Evolutionary conservation across 1,284 basidiomycete species (phyloP), one percentile per base, ranked within the genome.

Genomic region (Puccinia coronata): DNA sequence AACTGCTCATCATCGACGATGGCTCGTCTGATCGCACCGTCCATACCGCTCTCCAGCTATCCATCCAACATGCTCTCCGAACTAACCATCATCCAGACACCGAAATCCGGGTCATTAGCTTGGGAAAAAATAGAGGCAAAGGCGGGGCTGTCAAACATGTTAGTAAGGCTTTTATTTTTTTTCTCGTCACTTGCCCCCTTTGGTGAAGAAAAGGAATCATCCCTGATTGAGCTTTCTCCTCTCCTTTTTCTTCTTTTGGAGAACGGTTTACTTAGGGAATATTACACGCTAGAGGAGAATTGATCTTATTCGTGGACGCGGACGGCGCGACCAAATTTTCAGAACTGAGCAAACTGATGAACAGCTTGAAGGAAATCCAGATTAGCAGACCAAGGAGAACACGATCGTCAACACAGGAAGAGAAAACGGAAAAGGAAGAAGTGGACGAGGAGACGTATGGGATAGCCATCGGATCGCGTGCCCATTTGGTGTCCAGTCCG

Each of bases 231-330:
- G 34, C 25, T 28, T 69, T 14, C 53, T 25, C 18, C 49, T 39
- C 31, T 67, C 55, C 20, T 39, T 59, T 65, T 28, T 39, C 18
- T 11, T 34, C 49, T 49, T 2, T 77, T 69, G 18, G 23, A 12
- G 11, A 6, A 28, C 25, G 49, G 9, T 83, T n/a, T n/a, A n/a
- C n/a, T n/a, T n/a, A 87, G 86, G 87, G 94, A 61, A 92, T 95
- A 89, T 86, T 96, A 82, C 91, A 93, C 84, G 89, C 90, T 6
- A 89, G 93, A 4, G 95, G 95, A 6, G 86, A 88, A 82, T 87
- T 92, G n/a, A 88, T 97, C 70, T 87, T 97, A 69, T 95, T 97
- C 90, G 95, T 92, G 49, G 95, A 98, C 85, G 95, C 95, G 8
- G 95, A 98, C 84, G 95, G 93, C 1, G 95, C 95, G 31, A 95